These are phyloP conservation scores for Alnus rubra DNA, from an alignment of 306 rosid genomes.

Conservation along the genomic window DNA sequence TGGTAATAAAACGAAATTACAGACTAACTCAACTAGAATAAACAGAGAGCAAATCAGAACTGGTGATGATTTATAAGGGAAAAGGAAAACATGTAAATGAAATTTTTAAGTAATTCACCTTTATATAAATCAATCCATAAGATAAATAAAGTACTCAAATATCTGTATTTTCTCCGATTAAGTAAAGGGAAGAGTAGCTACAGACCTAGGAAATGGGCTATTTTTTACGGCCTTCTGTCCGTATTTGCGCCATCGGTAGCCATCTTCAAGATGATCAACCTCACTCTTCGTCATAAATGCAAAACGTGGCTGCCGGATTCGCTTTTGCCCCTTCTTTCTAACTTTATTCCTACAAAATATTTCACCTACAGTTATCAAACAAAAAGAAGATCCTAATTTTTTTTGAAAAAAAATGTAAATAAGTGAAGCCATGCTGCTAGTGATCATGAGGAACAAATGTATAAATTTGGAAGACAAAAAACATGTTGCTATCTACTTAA, in stretches of 20 bases:
- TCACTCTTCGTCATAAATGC: slow-evolving; percentile 97
- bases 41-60: background rate
- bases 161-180: slow-evolving; percentile 11
- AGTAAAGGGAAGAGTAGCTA: slow-evolving; percentile 11
- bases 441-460: background rate
- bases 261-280: slow-evolving; percentile 95
- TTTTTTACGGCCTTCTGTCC: slow-evolving; percentile 98
- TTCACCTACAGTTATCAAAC: slow-evolving; percentile 41
- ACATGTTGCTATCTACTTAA: background rate
- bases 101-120: background rate
- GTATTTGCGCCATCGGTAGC: slow-evolving; percentile 97
- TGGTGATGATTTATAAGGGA: background rate
- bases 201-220: slow-evolving; percentile 90
- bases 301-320: slow-evolving; percentile 84
- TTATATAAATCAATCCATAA: background rate
- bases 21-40: background rate
- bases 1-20: background rate
- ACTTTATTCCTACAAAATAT: slow-evolving; percentile 67
- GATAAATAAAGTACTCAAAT: background rate
- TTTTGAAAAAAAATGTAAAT: background rate
- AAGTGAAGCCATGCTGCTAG: background rate
- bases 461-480: background rate
- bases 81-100: background rate
- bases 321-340: slow-evolving; percentile 82
- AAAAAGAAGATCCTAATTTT: slow-evolving; percentile 22